Percentiles rank a stretch among this genome's conserved stretches.
Conservation (phyloP, 164 flowering plant genomes). For the Sextonia rubra region DNA sequence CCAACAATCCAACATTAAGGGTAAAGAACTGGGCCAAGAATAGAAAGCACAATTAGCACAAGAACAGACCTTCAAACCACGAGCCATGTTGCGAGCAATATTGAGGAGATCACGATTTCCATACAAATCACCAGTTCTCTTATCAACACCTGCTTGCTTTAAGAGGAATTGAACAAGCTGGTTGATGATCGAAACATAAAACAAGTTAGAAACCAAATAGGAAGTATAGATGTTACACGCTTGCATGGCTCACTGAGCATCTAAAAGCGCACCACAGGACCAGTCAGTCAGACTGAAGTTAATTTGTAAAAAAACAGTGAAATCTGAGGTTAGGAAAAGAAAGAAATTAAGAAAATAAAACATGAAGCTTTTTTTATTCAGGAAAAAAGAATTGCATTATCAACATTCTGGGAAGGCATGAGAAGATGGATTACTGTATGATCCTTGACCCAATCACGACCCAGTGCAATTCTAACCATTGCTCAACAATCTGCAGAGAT, state of each 20-base stretch:
- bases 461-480: no score
- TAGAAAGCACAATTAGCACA: not conserved
- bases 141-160: conserved; percentile 96
- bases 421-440: not conserved
- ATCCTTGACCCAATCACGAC: no score
- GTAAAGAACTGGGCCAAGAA: not conserved
- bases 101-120: conserved; percentile 89
- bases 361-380: no score
- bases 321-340: not conserved
- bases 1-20: not conserved
- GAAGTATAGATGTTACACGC: not conserved
- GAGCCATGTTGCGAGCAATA: conserved; percentile 98
- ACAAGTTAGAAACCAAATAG: conserved; percentile 7
- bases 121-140: conserved; percentile 86
- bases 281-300: conserved; percentile 1
- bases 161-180: conserved; percentile 95
- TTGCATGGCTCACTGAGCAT: conserved; percentile 8
- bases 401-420: not conserved
- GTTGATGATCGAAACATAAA: conserved; percentile 10
- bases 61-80: conserved; percentile 82
- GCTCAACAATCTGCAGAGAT: no score
- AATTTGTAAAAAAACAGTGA: no score
- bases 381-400: no score
- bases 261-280: not conserved
- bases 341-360: not conserved